Base-by-base conservation (phyloP, 345 rosid species). In the Moringa oleifera region DNA sequence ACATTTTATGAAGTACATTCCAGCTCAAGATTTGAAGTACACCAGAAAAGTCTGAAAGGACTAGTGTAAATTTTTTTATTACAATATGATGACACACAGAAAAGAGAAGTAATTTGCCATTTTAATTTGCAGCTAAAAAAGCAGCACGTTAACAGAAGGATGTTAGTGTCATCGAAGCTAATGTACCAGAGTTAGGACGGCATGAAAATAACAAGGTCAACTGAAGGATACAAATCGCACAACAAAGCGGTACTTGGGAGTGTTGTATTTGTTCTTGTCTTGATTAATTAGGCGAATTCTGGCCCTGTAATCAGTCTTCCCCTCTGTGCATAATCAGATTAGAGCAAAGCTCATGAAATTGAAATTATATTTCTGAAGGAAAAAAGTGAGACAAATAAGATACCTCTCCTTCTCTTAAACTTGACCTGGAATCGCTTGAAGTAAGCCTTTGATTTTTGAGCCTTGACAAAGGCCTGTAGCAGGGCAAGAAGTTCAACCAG, bases 231-330 rank as follows among this genome's bases (percentile, higher is more conserved):
- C 95, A 70, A 82, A 85, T 66, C 95, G 77, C 15, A 88, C 92
- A 56, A 90, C 92, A 49, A 81, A 82, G 0, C 95, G 84, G 55
- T 87, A 89, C 61, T 87, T 89, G 1, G 96, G 94, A 5, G 91
- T 89, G 83, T 87, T 89, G 59, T 87, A 85, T 68, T 89, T 81
- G 79, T 87, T 89, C 75, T 89, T 89, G 55, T 87, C 91, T 62
- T 90, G 91, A 69, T 90, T 90, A 57, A 83, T 85, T 20, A 85
- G 78, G 41, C 91, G 88, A 65, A 87, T 90, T 63, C 97, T 83
- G 9, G 95, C 95, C 28, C 95, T 73, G 54, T 90, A 90, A 68
- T 90, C 97, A 2, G 97, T 90, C 84, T 90, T 90, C 15, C 97
- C 97, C 67, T 65, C 97, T 90, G 72, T 25, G 62, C 4, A 36